These are phyloP conservation scores for Cercospora beticola DNA, from an alignment of 2,329 filamentous ascomycete genomes.

Conservation along the genomic window DNA sequence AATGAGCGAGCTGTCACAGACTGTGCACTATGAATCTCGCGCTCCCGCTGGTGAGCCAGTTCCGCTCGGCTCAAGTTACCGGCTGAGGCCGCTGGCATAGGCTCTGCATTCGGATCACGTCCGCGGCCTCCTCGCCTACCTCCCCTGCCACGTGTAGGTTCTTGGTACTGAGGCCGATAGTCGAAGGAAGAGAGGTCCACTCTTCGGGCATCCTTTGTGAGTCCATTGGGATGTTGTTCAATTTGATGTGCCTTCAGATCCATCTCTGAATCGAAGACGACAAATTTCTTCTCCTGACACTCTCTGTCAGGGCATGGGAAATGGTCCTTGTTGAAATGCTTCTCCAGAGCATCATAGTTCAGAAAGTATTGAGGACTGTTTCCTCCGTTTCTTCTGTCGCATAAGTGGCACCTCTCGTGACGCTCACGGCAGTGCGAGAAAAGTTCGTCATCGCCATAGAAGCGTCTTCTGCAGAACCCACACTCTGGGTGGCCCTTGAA, in stretches of 20 bases:
- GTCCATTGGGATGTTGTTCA: slow-evolving; percentile 71
- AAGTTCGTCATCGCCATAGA: slow-evolving; percentile 94
- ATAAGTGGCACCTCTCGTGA: slow-evolving; percentile 93
- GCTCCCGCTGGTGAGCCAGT: slow-evolving; percentile 84
- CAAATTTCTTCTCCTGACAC: slow-evolving; percentile 94
- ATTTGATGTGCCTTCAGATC: slow-evolving; percentile 93
- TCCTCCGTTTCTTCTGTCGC: slow-evolving; percentile 65
- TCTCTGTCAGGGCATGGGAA: slow-evolving; percentile 81
- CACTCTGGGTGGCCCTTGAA: slow-evolving; percentile 96
- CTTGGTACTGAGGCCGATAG: slow-evolving; percentile 68
- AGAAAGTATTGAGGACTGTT: slow-evolving; percentile 85
- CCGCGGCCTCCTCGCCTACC: slow-evolving; percentile 59
- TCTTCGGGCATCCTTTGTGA: slow-evolving; percentile 80
- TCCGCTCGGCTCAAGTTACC: slow-evolving; percentile 83
- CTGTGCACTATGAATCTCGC: slow-evolving; percentile 86
- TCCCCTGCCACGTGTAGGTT: slow-evolving; percentile 52
- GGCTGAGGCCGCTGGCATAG: slow-evolving; percentile 71
- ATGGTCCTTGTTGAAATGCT: slow-evolving; percentile 85
- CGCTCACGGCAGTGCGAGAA: slow-evolving; percentile 91
- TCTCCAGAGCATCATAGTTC: slow-evolving; percentile 81
- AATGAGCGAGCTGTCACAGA: slow-evolving; percentile 78
- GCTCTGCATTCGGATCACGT: slow-evolving; percentile 82
- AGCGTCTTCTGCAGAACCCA: slow-evolving; percentile 84
- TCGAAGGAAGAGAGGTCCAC: slow-evolving; percentile 90
- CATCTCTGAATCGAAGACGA: slow-evolving; percentile 92